Evolutionary conservation across 2,329 filamentous ascomycete genomes (phyloP).

Genomic region (Neoscytalidium dimidiatum): DNA sequence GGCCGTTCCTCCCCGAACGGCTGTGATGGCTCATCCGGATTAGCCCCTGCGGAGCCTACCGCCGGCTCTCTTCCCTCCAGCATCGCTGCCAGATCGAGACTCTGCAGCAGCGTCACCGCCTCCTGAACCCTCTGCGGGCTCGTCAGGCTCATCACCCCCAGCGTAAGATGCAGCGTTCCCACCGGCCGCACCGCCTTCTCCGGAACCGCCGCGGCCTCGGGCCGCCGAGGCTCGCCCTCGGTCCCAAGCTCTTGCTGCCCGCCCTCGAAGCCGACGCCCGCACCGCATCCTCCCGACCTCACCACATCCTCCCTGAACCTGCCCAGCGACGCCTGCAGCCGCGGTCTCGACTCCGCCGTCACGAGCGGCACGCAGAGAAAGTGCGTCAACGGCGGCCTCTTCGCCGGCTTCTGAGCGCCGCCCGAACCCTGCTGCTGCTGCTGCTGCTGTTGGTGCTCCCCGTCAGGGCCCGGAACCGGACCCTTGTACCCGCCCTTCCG

Average conservation of each 20-base stretch:
- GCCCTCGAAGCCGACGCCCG: background rate
- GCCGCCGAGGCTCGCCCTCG: background rate
- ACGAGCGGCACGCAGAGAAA: constrained; percentile 77
- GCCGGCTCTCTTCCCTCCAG: constrained; percentile 32
- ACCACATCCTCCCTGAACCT: constrained; percentile 62
- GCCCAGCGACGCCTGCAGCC: constrained; percentile 65
- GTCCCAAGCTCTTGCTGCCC: constrained; percentile 17
- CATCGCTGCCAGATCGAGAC: constrained; percentile 46
- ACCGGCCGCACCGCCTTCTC: constrained; percentile 70
- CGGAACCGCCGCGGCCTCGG: constrained; percentile 51
- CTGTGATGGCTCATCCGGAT: too few relatives aligned
- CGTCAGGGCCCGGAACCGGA: background rate
- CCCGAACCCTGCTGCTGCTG: background rate
- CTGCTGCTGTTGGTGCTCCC: background rate
- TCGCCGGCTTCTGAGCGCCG: constrained; percentile 21
- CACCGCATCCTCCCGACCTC: constrained; percentile 16
- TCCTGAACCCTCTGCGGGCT: constrained; percentile 50
- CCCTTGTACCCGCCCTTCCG: constrained; percentile 13
- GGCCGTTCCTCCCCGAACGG: too few relatives aligned
- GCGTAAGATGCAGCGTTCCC: constrained; percentile 80
- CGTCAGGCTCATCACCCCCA: constrained; percentile 80
- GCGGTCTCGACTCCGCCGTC: constrained; percentile 59
- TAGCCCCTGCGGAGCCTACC: too few relatives aligned
- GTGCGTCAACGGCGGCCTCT: constrained; percentile 62
- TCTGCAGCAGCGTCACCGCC: constrained; percentile 43